Evolutionary conservation across 495 filamentous ascomycete species (phyloP).

Genomic region (Lasiosphaeriaceae sp.): DNA sequence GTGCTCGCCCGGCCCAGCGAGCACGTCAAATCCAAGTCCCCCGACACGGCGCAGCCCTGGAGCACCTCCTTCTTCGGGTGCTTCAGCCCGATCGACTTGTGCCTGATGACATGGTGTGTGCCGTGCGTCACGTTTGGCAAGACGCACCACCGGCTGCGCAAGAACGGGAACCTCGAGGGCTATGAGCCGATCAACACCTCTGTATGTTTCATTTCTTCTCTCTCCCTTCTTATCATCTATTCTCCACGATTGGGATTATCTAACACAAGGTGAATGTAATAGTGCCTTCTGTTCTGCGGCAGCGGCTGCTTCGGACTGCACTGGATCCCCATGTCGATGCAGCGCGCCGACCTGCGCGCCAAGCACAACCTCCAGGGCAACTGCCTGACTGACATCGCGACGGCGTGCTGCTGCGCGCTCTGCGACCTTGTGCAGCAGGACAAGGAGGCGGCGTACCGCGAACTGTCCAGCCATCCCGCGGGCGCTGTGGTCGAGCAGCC

Average conservation of each 20-base stretch:
- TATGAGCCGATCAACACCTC: constrained; percentile 42
- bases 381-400: constrained; percentile 34
- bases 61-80: constrained; percentile 30
- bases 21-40: constrained; percentile 28
- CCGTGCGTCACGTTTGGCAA: constrained; percentile 48
- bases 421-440: constrained; percentile 39
- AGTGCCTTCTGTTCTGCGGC: constrained; percentile 35
- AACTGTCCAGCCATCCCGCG: not conserved
- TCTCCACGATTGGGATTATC: too few species aligned
- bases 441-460: constrained; percentile 31
- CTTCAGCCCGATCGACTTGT: constrained; percentile 34
- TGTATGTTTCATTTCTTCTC: constrained; percentile 21
- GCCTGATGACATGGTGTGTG: constrained; percentile 31
- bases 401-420: constrained; percentile 38
- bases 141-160: constrained; percentile 41
- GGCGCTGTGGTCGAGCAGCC: constrained; percentile 19
- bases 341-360: constrained; percentile 39
- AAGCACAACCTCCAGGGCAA: constrained; percentile 41
- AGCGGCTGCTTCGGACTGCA: constrained; percentile 28
- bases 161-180: constrained; percentile 33
- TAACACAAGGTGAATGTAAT: too few species aligned
- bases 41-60: constrained; percentile 28
- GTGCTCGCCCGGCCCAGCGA: constrained; percentile 26
- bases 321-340: constrained; percentile 36
- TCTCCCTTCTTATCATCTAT: not conserved